A percentile compares a stretch with the other conserved stretches of the same genome.
Evolutionary conservation across 306 rosid species (phyloP).

Genomic region (Prunus salicina): DNA sequence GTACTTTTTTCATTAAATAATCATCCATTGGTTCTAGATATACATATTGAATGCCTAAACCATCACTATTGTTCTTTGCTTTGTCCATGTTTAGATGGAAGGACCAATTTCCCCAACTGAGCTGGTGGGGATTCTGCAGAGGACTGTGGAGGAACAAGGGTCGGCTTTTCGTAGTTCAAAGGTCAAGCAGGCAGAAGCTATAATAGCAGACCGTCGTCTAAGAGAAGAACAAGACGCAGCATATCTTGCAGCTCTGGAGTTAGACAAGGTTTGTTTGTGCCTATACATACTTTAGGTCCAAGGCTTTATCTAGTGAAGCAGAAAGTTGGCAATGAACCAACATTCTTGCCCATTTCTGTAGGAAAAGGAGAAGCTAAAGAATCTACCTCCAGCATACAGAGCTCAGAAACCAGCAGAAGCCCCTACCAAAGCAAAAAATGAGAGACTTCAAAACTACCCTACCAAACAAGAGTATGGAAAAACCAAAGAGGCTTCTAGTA

Average conservation of each 20-base stretch:
- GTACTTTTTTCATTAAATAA: neutral
- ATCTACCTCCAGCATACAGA: conserved; percentile 24
- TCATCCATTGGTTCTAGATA: neutral
- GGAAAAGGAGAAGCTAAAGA: conserved; percentile 51
- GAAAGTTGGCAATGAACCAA: neutral
- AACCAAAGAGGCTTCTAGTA: conserved; percentile 29
- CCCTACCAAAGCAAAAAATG: conserved; percentile 29
- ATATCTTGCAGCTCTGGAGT: conserved; percentile 59
- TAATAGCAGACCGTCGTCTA: conserved; percentile 59
- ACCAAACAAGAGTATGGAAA: conserved; percentile 22
- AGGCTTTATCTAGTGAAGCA: neutral
- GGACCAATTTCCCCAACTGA: conserved; percentile 75
- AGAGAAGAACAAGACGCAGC: conserved; percentile 85
- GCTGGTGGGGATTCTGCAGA: conserved; percentile 80
- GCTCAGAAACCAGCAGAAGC: conserved; percentile 39
- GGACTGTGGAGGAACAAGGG: conserved; percentile 83
- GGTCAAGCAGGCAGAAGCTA: conserved; percentile 47
- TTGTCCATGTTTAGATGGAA: conserved; percentile 51
- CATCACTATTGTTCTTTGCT: neutral
- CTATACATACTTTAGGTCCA: neutral
- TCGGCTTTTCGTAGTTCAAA: conserved; percentile 57
- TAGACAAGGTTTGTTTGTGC: conserved; percentile 48
- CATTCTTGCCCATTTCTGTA: conserved; percentile 20
- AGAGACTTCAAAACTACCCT: conserved; percentile 35
- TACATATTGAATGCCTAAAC: neutral